Evolutionary conservation across 2,329 filamentous ascomycete genomes (phyloP).

Genomic region (Sodiomyces alkalinus): DNA sequence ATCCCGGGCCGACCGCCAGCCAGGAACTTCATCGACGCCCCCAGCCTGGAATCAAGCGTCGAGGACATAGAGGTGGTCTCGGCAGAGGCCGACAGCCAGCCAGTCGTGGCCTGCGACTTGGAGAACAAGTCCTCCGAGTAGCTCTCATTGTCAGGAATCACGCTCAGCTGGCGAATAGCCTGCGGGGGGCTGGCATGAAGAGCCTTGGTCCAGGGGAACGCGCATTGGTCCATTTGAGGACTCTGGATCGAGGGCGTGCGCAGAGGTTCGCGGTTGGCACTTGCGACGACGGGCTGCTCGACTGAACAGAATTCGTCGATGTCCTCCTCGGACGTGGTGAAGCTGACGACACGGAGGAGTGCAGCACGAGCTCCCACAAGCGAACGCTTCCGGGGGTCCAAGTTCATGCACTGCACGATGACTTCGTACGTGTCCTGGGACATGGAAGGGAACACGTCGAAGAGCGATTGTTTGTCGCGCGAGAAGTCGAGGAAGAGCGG

Average conservation of each 20-base stretch:
- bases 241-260: constrained; percentile 91
- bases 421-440: constrained; percentile 96
- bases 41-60: constrained; percentile 68
- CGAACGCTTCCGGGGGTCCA: constrained; percentile 83
- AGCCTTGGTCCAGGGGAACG: constrained; percentile 92
- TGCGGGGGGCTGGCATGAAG: constrained; percentile 61
- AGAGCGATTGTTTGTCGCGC: constrained; percentile 85
- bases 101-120: constrained; percentile 53
- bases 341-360: constrained; percentile 67
- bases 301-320: constrained; percentile 88
- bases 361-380: constrained; percentile 63
- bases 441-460: constrained; percentile 97
- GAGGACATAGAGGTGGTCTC: constrained; percentile 75
- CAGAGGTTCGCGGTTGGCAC: constrained; percentile 85
- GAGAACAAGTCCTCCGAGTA: constrained; percentile 80
- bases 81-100: constrained; percentile 65
- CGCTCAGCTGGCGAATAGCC: constrained; percentile 67
- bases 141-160: constrained; percentile 64
- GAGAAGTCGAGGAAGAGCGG: constrained; percentile 87
- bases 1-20: constrained; percentile 33
- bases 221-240: constrained; percentile 62
- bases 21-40: constrained; percentile 65
- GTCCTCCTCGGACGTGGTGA: constrained; percentile 83
- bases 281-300: constrained; percentile 61
- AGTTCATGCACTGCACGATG: constrained; percentile 73